These are phyloP conservation scores for Clavispora asparagi DNA, from an alignment of 805 yeast genomes.

Conservation along the genomic window DNA sequence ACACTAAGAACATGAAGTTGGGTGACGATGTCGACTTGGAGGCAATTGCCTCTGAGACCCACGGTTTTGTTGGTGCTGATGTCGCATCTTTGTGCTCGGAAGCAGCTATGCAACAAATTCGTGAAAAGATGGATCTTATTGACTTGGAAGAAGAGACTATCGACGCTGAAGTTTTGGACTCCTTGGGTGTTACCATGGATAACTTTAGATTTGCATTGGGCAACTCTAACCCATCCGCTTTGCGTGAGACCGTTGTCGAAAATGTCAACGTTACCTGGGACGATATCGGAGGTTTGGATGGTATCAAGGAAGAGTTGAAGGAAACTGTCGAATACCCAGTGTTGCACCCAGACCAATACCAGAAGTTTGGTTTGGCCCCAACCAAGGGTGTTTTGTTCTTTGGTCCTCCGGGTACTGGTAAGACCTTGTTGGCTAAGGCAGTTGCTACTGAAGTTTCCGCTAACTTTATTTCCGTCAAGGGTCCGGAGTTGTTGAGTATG, in stretches of 20 bases:
- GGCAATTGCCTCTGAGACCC: constrained; percentile 94
- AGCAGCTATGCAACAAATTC: constrained; percentile 99
- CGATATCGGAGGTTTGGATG: constrained; percentile 97
- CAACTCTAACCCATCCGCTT: constrained; percentile 96
- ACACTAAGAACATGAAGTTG: constrained; percentile 97
- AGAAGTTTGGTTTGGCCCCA: constrained; percentile 96
- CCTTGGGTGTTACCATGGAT: constrained; percentile 97
- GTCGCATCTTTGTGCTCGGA: constrained; percentile 98
- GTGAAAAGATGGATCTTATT: constrained; percentile 98
- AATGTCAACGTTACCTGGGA: constrained; percentile 99
- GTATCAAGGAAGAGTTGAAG: constrained; percentile 92
- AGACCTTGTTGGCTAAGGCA: constrained; percentile 95
- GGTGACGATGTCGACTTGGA: constrained; percentile 94
- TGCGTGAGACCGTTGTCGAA: constrained; percentile 99
- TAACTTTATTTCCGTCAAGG: constrained; percentile 94
- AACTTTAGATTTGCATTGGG: constrained; percentile 97
- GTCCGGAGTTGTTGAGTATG: constrained; percentile 96
- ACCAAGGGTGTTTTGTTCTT: constrained; percentile 97
- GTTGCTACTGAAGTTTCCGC: constrained; percentile 99
- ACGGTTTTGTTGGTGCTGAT: constrained; percentile 99
- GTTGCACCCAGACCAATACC: constrained; percentile 96
- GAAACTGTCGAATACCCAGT: constrained; percentile 99
- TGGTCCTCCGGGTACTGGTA: constrained; percentile 99
- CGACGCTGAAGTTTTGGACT: constrained; percentile 94
- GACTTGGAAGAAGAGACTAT: constrained; percentile 95